phyloP scores from a whole-genome alignment of 176 grass and related monocot species.

The Phoenix roebelenii region DNA sequence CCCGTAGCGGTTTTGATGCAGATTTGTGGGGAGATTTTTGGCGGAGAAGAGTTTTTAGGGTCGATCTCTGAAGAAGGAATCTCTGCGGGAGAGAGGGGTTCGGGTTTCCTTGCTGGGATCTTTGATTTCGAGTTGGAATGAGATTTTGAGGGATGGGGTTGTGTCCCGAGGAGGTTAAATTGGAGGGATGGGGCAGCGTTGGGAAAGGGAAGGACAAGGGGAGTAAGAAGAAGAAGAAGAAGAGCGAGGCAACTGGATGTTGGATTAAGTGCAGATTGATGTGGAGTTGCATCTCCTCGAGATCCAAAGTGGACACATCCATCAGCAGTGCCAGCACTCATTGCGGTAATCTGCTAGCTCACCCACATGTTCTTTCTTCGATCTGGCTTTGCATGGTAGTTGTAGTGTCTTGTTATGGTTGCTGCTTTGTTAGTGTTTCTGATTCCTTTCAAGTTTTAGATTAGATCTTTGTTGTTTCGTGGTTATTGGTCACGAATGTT shows the following conservation, averaged over 20 bases:
- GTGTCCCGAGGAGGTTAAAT: conserved; percentile 25
- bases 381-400: too few species aligned
- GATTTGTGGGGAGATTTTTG: too few species aligned
- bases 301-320: conserved; percentile 82
- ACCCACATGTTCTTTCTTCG: too few species aligned
- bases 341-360: conserved; percentile 7
- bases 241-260: conserved; percentile 45
- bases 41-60: too few species aligned
- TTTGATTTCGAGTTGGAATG: conserved; percentile 14
- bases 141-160: conserved; percentile 41
- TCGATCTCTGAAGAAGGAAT: too few species aligned
- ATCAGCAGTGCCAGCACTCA: conserved; percentile 41
- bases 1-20: too few species aligned
- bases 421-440: too few species aligned
- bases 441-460: too few species aligned
- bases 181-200: conserved; percentile 23
- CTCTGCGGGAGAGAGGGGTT: neutral
- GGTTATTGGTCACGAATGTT: too few species aligned
- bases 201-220: conserved; percentile 19
- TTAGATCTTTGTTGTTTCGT: too few species aligned
- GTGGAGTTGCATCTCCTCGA: conserved; percentile 65
- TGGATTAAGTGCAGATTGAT: conserved; percentile 79
- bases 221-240: neutral
- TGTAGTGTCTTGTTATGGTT: too few species aligned
- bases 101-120: neutral